These are phyloP conservation scores for Fabrea salina DNA, from an alignment of 169 alveolate species.

Conservation along the genomic window DNA sequence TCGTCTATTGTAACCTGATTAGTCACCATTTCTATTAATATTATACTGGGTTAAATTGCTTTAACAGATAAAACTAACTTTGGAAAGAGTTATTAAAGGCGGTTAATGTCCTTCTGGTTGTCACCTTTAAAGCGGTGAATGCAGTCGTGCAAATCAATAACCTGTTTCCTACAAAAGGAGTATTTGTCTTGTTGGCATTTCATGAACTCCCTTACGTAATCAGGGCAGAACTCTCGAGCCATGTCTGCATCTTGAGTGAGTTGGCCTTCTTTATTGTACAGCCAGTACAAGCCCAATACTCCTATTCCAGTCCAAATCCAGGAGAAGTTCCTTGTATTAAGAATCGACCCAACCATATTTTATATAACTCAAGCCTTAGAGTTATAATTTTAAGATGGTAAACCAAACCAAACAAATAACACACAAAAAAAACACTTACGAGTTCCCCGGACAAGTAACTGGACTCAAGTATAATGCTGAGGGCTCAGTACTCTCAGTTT, in stretches of 20 bases:
- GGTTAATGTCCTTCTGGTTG: not conserved
- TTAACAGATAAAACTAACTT: too few species aligned
- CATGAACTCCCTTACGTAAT: not conserved
- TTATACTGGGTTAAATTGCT: too few species aligned
- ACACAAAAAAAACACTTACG: too few species aligned
- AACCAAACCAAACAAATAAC: too few species aligned
- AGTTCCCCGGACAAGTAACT: too few species aligned
- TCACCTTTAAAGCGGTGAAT: not conserved
- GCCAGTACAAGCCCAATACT: not conserved
- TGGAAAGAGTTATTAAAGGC: not conserved
- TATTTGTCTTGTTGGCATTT: not conserved
- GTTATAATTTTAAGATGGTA: too few species aligned
- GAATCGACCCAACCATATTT: too few species aligned
- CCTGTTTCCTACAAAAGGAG: not conserved
- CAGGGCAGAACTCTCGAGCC: constrained; percentile 29
- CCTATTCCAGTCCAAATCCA: not conserved
- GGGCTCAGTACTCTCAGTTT: too few species aligned
- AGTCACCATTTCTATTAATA: too few species aligned
- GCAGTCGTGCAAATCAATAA: constrained; percentile 18
- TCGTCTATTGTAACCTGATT: constrained; percentile 44
- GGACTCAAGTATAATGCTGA: too few species aligned
- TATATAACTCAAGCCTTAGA: too few species aligned
- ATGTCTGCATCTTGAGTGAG: constrained; percentile 14
- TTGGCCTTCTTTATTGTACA: not conserved
- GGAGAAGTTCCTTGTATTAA: too few species aligned